These are phyloP conservation scores for Entomortierella lignicola DNA, from an alignment of 192 early-diverging fungal species.

Conservation along the genomic window DNA sequence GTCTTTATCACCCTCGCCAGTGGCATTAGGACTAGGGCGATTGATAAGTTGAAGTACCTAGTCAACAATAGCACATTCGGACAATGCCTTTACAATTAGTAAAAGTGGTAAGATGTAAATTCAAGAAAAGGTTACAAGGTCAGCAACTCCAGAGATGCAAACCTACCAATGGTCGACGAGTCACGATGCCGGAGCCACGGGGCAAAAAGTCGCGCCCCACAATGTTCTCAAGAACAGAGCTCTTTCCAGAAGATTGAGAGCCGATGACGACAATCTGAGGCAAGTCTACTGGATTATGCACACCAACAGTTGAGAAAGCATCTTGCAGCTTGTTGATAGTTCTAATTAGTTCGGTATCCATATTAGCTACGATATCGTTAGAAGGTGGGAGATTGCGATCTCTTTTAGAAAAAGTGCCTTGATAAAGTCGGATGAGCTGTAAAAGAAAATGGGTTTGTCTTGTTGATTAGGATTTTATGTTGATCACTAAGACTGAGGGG, in stretches of 20 bases:
- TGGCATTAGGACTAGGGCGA: constrained; percentile 71
- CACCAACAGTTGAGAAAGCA: constrained; percentile 89
- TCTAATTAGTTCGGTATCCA: constrained; percentile 66
- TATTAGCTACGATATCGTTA: constrained; percentile 12
- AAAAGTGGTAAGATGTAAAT: background rate
- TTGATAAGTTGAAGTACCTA: constrained; percentile 96
- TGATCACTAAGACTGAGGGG: too few relatives aligned
- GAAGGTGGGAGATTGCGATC: background rate
- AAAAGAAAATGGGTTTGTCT: too few relatives aligned
- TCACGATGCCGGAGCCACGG: constrained; percentile 97
- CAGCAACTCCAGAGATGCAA: background rate
- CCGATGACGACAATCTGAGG: constrained; percentile 92
- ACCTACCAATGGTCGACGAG: constrained; percentile 90
- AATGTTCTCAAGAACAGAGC: constrained; percentile 99
- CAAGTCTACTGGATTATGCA: constrained; percentile 90
- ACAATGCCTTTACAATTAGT: background rate
- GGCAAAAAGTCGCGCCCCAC: constrained; percentile 99
- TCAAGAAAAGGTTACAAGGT: background rate
- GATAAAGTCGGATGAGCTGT: background rate
- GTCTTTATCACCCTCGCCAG: constrained; percentile 60
- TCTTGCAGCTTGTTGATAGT: constrained; percentile 90
- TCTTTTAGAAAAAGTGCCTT: background rate
- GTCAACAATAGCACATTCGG: background rate
- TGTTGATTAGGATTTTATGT: too few relatives aligned
- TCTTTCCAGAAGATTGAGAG: constrained; percentile 92